phyloP scores from a whole-genome alignment of 2,329 filamentous ascomycete species.

The Gaeumannomyces sp. region DNA sequence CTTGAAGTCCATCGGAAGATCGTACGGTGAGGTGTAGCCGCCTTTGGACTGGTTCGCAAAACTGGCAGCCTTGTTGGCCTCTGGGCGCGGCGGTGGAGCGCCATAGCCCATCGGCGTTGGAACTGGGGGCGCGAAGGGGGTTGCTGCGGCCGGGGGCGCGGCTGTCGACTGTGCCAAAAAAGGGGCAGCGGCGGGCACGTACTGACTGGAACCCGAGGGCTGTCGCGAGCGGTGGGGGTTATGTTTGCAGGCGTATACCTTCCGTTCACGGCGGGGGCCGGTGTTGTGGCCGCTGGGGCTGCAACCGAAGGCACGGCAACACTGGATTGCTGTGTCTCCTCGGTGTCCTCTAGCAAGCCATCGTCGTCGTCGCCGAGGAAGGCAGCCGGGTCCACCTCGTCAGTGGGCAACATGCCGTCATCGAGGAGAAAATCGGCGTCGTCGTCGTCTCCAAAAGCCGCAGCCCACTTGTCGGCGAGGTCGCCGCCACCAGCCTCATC shows the following conservation, averaged over 20 bases:
- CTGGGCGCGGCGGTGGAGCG: conserved; percentile 27
- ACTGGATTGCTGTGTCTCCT: conserved; percentile 22
- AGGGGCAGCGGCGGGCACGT: background rate
- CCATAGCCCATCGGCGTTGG: conserved; percentile 13
- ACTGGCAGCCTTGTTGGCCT: conserved; percentile 62
- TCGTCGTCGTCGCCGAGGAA: conserved; percentile 81
- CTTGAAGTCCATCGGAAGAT: conserved; percentile 83
- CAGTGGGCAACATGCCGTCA: conserved; percentile 37
- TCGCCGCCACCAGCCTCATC: conserved; percentile 44
- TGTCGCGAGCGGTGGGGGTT: conserved; percentile 4
- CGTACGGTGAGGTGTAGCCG: conserved; percentile 90
- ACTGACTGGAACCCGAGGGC: conserved; percentile 5
- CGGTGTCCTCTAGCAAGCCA: conserved; percentile 72
- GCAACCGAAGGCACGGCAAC: background rate
- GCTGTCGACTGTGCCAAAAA: background rate
- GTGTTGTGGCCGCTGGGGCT: conserved; percentile 18
- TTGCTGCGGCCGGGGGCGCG: background rate
- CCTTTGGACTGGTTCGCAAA: conserved; percentile 88
- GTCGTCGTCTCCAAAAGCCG: conserved; percentile 71
- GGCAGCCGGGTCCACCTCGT: conserved; percentile 53
- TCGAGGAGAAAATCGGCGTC: conserved; percentile 56
- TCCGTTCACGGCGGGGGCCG: conserved; percentile 3
- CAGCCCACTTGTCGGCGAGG: conserved; percentile 75
- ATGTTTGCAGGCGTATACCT: conserved; percentile 4
- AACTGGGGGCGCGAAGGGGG: conserved; percentile 10